A percentile compares a stretch with the other conserved stretches of the same genome.
Evolutionary conservation across 306 rosid species (phyloP).

Genomic region (Prinsepia uniflora): DNA sequence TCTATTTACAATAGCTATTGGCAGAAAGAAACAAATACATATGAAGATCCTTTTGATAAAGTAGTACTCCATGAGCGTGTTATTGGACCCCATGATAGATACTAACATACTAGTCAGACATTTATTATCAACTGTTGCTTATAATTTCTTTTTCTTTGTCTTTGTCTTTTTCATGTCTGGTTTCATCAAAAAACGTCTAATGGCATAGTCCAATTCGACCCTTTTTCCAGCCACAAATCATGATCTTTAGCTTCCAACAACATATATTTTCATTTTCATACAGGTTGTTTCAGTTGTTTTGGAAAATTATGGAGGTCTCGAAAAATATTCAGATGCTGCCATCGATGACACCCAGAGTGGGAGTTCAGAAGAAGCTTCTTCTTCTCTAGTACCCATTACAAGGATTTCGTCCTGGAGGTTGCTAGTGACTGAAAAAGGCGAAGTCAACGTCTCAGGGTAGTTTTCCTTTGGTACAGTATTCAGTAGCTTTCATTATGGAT

Average conservation of each 20-base stretch:
- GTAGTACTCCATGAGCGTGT: background rate
- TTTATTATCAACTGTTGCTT: background rate
- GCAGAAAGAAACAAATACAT: background rate
- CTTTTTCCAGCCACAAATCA: background rate
- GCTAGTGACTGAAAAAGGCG: conserved; percentile 61
- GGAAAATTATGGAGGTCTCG: conserved; percentile 49
- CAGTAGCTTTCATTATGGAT: conserved; percentile 8
- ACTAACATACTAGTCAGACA: background rate
- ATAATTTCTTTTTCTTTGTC: conserved; percentile 5
- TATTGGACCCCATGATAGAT: conserved; percentile 9
- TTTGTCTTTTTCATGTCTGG: background rate
- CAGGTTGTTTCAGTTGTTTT: conserved; percentile 65
- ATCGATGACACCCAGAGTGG: background rate
- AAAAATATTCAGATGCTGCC: conserved; percentile 24
- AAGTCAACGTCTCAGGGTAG: conserved; percentile 46
- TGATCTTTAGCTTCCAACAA: conserved; percentile 22
- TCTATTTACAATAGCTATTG: background rate
- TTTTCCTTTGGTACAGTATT: conserved; percentile 19
- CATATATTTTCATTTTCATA: conserved; percentile 23
- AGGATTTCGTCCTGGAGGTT: conserved; percentile 47
- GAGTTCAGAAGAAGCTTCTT: conserved; percentile 6
- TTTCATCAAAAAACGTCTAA: conserved; percentile 17
- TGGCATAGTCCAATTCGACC: conserved; percentile 9
- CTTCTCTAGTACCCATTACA: conserved; percentile 12
- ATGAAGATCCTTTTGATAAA: background rate